phyloP scores from a whole-genome alignment of 2,329 filamentous ascomycete genomes.

The Talaromyces rugulosus region DNA sequence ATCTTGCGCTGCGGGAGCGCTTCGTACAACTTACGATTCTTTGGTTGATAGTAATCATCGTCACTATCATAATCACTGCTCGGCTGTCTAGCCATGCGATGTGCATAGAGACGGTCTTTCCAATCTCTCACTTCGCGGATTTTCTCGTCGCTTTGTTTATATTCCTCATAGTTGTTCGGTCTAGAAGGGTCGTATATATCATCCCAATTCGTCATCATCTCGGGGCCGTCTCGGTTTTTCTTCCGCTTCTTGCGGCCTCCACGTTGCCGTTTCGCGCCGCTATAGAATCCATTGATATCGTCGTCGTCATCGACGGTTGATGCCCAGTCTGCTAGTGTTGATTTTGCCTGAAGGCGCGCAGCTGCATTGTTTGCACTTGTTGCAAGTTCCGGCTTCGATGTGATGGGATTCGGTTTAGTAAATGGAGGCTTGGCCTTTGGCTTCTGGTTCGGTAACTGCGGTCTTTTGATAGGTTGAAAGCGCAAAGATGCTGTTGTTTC shows the following conservation, averaged over 20 bases:
- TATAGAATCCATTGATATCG: slow-evolving; percentile 64
- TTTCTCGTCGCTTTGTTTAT: slow-evolving; percentile 77
- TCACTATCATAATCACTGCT: slow-evolving; percentile 48
- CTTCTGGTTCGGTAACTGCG: slow-evolving; percentile 60
- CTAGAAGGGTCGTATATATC: slow-evolving; percentile 82
- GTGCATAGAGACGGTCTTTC: slow-evolving; percentile 75
- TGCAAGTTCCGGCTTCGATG: slow-evolving; percentile 23
- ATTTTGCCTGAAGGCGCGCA: slow-evolving; percentile 54
- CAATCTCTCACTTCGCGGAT: slow-evolving; percentile 76
- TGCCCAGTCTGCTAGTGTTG: slow-evolving; percentile 75
- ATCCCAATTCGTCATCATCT: slow-evolving; percentile 70
- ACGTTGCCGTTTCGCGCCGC: slow-evolving; percentile 63
- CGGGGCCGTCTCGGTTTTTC: slow-evolving; percentile 63
- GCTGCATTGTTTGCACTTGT: slow-evolving; percentile 25
- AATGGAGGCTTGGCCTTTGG: slow-evolving; percentile 60
- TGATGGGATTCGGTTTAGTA: slow-evolving; percentile 40
- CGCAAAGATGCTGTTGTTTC: slow-evolving; percentile 58
- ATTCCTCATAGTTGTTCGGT: slow-evolving; percentile 81
- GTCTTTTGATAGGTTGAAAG: slow-evolving; percentile 82
- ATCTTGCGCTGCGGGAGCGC: not conserved
- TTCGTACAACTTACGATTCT: slow-evolving; percentile 41
- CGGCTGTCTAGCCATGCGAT: slow-evolving; percentile 51
- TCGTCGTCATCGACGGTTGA: slow-evolving; percentile 80
- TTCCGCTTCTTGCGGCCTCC: slow-evolving; percentile 75
- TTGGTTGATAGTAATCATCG: slow-evolving; percentile 41